Evolutionary conservation across 371 early-diverging fungal genomes (phyloP).

Genomic region (Rhizopus sp.): DNA sequence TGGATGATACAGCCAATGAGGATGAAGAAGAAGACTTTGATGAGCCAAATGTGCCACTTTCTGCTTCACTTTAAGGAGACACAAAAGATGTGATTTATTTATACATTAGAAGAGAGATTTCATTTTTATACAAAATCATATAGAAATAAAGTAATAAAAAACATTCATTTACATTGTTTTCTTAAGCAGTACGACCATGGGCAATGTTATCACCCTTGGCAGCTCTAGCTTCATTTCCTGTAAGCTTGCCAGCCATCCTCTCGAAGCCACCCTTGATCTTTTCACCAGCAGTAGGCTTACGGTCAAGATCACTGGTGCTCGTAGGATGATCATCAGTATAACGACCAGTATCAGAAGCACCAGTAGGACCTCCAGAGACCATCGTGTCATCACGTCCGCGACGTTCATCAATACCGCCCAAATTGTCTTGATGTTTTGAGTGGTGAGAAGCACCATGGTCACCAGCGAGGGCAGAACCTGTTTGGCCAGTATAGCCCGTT

Average conservation of each 20-base stretch:
- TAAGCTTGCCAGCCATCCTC: conserved; percentile 33
- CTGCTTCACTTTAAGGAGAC: neutral
- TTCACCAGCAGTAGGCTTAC: conserved; percentile 20
- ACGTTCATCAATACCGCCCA: neutral
- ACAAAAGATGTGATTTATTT: neutral
- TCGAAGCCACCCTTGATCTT: conserved; percentile 36
- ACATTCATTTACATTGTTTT: neutral
- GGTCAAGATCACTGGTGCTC: neutral
- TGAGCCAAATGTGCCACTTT: neutral
- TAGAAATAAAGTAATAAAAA: neutral
- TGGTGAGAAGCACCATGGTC: conserved; percentile 23
- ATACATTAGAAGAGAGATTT: neutral
- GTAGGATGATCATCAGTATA: conserved; percentile 2
- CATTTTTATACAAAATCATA: neutral
- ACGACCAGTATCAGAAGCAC: neutral
- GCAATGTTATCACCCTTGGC: conserved; percentile 27
- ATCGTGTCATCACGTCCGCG: neutral
- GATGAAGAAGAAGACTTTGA: neutral
- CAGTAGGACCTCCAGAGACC: neutral
- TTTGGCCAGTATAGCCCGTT: too few relatives aligned
- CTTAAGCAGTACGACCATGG: conserved; percentile 17
- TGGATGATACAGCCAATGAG: neutral
- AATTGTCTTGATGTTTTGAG: neutral
- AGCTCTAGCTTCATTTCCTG: conserved; percentile 29
- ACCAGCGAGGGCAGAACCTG: neutral